These are phyloP conservation scores for Flagelloscypha sp. DNA, from an alignment of 768 basidiomycete genomes.

Conservation along the genomic window DNA sequence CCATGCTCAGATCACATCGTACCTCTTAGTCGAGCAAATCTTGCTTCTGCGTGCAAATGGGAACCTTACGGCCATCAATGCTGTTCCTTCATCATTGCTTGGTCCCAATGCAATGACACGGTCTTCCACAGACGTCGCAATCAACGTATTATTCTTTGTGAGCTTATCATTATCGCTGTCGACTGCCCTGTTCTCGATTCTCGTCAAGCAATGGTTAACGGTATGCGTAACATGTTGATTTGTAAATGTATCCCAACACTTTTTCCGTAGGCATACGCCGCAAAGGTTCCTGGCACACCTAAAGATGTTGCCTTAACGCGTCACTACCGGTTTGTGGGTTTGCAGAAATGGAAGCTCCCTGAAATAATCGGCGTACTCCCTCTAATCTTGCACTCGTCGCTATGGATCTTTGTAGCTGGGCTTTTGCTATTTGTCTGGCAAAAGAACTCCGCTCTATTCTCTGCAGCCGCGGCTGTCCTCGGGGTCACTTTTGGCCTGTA, in stretches of 20 bases:
- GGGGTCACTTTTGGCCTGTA: too few species aligned
- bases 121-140: slow-evolving; percentile 3
- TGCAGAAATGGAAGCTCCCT: slow-evolving; percentile 7
- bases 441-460: too few species aligned
- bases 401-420: slow-evolving; percentile 1
- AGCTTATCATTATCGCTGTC: slow-evolving; percentile 15
- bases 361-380: neutral
- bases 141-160: slow-evolving; percentile 15
- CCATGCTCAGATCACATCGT: slow-evolving; percentile 4
- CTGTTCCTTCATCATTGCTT: too few species aligned
- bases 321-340: slow-evolving; percentile 8
- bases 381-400: neutral
- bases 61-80: slow-evolving; percentile 4
- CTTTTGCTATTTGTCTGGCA: slow-evolving; percentile 1
- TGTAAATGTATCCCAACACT: too few species aligned
- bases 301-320: neutral
- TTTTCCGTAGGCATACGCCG: too few species aligned
- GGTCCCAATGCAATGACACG: neutral
- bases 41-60: neutral
- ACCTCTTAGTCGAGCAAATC: neutral
- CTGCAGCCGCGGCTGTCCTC: too few species aligned
- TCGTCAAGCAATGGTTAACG: slow-evolving; percentile 17
- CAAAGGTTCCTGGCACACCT: slow-evolving; percentile 3
- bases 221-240: too few species aligned
- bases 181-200: slow-evolving; percentile 14